Conservation (phyloP, 208 protist species). For the Crithidia mellificae region DNA sequence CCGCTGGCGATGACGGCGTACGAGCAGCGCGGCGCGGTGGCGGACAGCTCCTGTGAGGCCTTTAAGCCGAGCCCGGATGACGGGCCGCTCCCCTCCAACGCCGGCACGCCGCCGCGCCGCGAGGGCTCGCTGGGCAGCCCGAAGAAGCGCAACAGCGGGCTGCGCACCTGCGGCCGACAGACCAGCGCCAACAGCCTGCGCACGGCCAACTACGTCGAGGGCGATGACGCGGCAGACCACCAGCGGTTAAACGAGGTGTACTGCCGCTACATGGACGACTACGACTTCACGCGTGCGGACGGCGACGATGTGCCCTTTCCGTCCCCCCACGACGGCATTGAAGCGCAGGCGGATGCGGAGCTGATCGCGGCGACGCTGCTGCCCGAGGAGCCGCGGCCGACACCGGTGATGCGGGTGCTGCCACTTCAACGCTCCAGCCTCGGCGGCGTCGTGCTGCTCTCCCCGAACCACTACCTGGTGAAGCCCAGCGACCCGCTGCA, state of each 20-base stretch:
- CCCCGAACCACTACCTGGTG: slow-evolving; percentile 20
- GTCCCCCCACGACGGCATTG: slow-evolving; percentile 46
- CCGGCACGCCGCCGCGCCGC: background rate
- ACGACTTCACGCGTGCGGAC: slow-evolving; percentile 18
- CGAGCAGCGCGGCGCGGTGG: slow-evolving; percentile 1
- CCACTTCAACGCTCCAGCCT: slow-evolving; percentile 25
- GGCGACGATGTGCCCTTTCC: slow-evolving; percentile 26
- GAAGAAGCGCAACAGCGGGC: slow-evolving; percentile 4
- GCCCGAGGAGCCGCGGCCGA: slow-evolving; percentile 16
- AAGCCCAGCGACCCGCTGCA: slow-evolving; percentile 15
- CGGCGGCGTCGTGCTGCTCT: slow-evolving; percentile 31
- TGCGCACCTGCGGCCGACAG: background rate
- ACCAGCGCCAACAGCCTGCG: background rate
- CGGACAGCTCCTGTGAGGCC: background rate
- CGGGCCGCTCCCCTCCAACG: background rate
- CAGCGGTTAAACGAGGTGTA: slow-evolving; percentile 23
- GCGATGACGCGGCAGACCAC: slow-evolving; percentile 5
- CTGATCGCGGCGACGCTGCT: slow-evolving; percentile 17
- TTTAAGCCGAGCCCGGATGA: background rate
- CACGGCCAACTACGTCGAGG: slow-evolving; percentile 11
- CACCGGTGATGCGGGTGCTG: slow-evolving; percentile 15
- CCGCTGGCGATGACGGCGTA: slow-evolving; percentile 13
- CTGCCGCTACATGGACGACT: slow-evolving; percentile 30
- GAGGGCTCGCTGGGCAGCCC: background rate
- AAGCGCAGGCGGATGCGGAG: slow-evolving; percentile 34